Conservation (phyloP, 371 early-diverging fungal genomes). For the Ecytonucleospora hepatopenaei region DNA sequence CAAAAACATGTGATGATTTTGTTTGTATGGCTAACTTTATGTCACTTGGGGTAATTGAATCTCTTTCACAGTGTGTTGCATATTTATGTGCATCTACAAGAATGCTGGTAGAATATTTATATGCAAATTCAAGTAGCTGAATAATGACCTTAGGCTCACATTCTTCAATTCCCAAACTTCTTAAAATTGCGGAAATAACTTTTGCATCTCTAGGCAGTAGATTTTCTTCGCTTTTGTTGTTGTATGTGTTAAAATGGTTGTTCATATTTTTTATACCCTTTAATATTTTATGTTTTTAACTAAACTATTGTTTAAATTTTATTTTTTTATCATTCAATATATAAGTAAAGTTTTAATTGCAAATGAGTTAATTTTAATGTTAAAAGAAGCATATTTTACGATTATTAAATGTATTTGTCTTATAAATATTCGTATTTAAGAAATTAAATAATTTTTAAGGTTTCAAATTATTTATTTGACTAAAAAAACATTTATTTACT, state of each 20-base stretch:
- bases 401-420: no score
- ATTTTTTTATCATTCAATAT: background rate
- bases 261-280: slow-evolving; percentile 1
- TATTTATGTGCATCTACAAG: slow-evolving; percentile 79
- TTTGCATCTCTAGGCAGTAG: slow-evolving; percentile 70
- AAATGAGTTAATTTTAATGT: no score
- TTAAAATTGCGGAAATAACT: slow-evolving; percentile 74
- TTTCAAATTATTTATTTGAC: background rate
- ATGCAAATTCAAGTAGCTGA: slow-evolving; percentile 81
- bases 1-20: slow-evolving; percentile 56
- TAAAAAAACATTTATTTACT: background rate
- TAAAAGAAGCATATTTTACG: no score
- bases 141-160: slow-evolving; percentile 86
- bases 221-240: slow-evolving; percentile 44
- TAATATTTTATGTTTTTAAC: slow-evolving; percentile 10
- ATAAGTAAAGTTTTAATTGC: no score
- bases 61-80: slow-evolving; percentile 75
- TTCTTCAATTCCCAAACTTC: slow-evolving; percentile 77
- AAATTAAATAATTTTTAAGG: no score
- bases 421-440: no score
- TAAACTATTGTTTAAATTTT: no score
- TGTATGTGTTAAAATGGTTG: no score
- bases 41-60: slow-evolving; percentile 71
- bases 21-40: slow-evolving; percentile 73
- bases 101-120: slow-evolving; percentile 80